Evolutionary conservation across 208 protist genomes (phyloP).

Genomic region (Histomonas meleagridis): DNA sequence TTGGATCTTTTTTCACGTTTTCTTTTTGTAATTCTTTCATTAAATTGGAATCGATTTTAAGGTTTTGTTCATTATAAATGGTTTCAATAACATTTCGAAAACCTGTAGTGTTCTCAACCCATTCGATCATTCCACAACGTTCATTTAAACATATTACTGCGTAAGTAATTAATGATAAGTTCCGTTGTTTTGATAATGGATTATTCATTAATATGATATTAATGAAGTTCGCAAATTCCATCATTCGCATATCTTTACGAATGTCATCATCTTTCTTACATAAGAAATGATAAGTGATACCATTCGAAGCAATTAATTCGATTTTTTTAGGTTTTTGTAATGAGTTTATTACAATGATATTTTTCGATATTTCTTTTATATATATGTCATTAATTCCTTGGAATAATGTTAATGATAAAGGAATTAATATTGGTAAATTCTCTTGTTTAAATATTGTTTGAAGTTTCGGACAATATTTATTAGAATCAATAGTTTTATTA

Average conservation of each 20-base stretch:
- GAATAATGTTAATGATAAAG: background rate
- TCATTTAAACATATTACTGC: slow-evolving; percentile 29
- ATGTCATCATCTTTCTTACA: slow-evolving; percentile 26
- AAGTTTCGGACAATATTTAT: background rate
- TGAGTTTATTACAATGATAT: background rate
- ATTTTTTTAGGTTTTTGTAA: background rate
- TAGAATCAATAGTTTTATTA: background rate
- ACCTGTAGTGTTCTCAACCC: background rate
- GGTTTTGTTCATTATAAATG: too few relatives aligned
- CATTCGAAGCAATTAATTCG: background rate
- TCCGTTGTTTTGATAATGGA: background rate
- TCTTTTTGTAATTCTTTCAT: too few relatives aligned
- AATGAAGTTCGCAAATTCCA: slow-evolving; percentile 11
- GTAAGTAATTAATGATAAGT: background rate
- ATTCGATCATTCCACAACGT: slow-evolving; percentile 20
- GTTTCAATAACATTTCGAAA: background rate
- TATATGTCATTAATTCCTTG: background rate
- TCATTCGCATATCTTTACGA: slow-evolving; percentile 37
- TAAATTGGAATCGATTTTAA: too few relatives aligned
- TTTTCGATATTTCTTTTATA: background rate
- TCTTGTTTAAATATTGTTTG: background rate
- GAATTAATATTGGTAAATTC: background rate
- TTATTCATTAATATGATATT: background rate
- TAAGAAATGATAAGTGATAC: background rate
- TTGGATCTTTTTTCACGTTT: too few relatives aligned